Base-by-base conservation (phyloP, 75 land plant species). In the Isoetes taiwanensis region DNA sequence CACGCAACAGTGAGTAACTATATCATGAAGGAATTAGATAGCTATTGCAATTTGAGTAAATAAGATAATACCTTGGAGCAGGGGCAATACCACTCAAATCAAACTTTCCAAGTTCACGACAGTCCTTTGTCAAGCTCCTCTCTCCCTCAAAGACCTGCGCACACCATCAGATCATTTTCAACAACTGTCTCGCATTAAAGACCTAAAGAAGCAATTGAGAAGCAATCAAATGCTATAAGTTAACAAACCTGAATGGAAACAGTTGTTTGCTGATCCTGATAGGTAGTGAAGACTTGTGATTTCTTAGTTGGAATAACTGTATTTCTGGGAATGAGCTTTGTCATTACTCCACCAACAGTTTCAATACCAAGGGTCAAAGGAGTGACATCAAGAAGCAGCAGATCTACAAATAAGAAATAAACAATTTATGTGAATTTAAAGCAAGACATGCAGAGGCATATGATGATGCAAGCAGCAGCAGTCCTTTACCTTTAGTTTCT, bases 261-360 rank as follows among this genome's bases (percentile, higher is more conserved):
- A 1, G 77, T 76, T 24, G 80, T 68, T 54, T 80, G 80, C 26
- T 83, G 84, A 43, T 83, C 84, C 43, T 83, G 80, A 43, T 83
- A 83, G 38, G 86, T 83, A 0, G 84, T 83, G 69, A 83, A 83
- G 33, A 80, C 80, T 58, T 77, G 84, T 2, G 80, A 77, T 62
- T 80, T 83, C 80, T 83, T 83, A 8, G 84, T 80, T n/a, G 84
- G 86, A 19, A 83, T 83, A n/a, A 80, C 84, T 1, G 80, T 83
- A 75, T 83, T 83, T 34, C 79, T 65, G 0, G 79, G 79, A 30
- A 77, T 74, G 34, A 77, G 52, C 53, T 77, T 77, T 34, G 79
- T 77, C 79, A 77, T 77, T 24, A 74, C 78, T 63, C 79, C 79
- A 54, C 84, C 84, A 30, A 81, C 84, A 23, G 82, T 79, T 52